Conservation (phyloP, 1,284 basidiomycete genomes). For the Sphagnurus paluster region DNA sequence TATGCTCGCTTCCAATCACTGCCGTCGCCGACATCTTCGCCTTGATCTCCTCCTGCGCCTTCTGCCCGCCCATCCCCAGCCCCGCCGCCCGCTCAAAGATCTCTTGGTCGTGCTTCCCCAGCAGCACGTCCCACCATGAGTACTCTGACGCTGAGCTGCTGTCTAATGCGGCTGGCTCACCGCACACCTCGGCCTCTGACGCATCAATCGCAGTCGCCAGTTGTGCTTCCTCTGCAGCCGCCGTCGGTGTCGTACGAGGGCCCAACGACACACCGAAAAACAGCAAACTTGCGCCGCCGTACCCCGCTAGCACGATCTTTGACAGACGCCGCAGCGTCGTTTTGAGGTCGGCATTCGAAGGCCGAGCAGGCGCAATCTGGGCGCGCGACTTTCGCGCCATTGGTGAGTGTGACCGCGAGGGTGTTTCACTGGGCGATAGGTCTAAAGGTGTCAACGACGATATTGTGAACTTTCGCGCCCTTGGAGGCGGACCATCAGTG, state of each 20-base stretch:
- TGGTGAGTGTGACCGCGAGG: too few relatives aligned
- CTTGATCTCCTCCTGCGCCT: slow-evolving; percentile 29
- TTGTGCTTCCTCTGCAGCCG: slow-evolving; percentile 55
- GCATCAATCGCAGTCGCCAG: slow-evolving; percentile 66
- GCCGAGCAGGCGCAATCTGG: slow-evolving; percentile 23
- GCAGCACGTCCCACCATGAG: slow-evolving; percentile 79
- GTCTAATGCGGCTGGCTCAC: slow-evolving; percentile 34
- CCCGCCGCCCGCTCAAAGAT: slow-evolving; percentile 59
- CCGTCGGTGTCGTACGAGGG: slow-evolving; percentile 28
- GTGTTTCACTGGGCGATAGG: too few relatives aligned
- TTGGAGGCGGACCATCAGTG: too few relatives aligned
- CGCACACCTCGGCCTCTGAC: slow-evolving; percentile 62
- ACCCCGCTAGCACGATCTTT: slow-evolving; percentile 77
- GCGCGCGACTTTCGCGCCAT: too few relatives aligned
- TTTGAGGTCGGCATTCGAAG: slow-evolving; percentile 57
- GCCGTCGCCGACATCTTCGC: slow-evolving; percentile 43
- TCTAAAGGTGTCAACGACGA: too few relatives aligned
- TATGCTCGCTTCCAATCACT: slow-evolving; percentile 60
- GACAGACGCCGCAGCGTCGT: slow-evolving; percentile 69
- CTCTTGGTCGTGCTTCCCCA: slow-evolving; percentile 76
- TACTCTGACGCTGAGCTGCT: slow-evolving; percentile 33
- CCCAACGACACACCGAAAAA: slow-evolving; percentile 71
- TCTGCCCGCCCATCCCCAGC: slow-evolving; percentile 23
- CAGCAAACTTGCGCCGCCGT: slow-evolving; percentile 74
- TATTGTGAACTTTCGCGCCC: too few relatives aligned